Evolutionary conservation across 1,139 yeast species (phyloP).

Genomic region (Lodderomyces oxycetoniae): DNA sequence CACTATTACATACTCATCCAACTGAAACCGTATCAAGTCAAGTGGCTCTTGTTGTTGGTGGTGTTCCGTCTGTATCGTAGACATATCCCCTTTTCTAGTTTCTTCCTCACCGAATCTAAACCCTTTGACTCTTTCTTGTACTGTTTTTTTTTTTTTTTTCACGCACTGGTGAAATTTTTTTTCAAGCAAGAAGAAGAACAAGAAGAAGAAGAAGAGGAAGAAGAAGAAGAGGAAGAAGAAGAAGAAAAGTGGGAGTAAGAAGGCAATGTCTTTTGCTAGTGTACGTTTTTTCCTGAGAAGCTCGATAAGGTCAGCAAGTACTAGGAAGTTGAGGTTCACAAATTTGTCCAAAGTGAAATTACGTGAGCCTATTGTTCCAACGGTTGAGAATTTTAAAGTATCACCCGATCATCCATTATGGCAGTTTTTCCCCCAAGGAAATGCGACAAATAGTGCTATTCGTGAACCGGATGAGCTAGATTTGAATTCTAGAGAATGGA

Average conservation of each 20-base stretch:
- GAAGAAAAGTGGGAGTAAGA: neutral
- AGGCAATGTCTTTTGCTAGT: constrained; percentile 3
- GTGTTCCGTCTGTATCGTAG: constrained; percentile 30
- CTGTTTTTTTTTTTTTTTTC: neutral
- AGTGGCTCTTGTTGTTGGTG: constrained; percentile 59
- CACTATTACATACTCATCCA: constrained; percentile 84
- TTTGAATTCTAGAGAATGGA: constrained; percentile 72
- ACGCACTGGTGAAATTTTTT: neutral
- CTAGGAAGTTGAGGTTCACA: constrained; percentile 8
- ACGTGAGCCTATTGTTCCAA: constrained; percentile 84
- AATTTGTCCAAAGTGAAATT: constrained; percentile 36
- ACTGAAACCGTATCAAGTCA: constrained; percentile 77
- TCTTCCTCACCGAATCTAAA: neutral
- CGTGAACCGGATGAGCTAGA: constrained; percentile 54
- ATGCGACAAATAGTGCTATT: constrained; percentile 44
- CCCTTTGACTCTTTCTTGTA: neutral
- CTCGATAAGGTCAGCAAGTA: constrained; percentile 7
- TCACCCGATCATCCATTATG: constrained; percentile 89
- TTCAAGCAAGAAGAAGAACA: constrained; percentile 1
- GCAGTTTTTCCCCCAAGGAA: constrained; percentile 76
- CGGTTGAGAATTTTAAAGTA: constrained; percentile 65
- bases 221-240: neutral
- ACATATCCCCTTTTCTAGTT: constrained; percentile 22
- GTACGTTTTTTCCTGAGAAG: constrained; percentile 20
- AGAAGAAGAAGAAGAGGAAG: constrained; percentile 4